Evolutionary conservation across 2,329 filamentous ascomycete genomes (phyloP), one percentile per base, ranked within the genome.

Genomic region (Curvularia eragrostidis): DNA sequence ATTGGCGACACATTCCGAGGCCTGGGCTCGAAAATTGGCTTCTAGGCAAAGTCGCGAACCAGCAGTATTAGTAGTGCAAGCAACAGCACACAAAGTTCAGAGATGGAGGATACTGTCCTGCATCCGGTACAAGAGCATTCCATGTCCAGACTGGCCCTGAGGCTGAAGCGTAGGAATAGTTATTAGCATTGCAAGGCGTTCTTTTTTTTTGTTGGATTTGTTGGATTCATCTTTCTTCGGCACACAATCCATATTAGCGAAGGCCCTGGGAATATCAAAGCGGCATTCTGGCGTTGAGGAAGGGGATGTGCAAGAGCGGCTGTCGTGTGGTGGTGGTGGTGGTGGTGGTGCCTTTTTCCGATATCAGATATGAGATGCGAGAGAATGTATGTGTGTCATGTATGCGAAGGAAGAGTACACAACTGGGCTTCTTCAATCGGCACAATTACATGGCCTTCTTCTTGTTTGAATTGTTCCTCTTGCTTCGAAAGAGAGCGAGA

Each of bases 1-100:
- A 52, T 75, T 6, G 60, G 70, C 18, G 67, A 68, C 7, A 67
- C 67, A 24, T 52, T 76, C 51, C 64, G 71, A 18, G 67, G 69
- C 15, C 26, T 75, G 6, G 71, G 70, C 4, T 66, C 65, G 0
- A 73, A 70, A 56, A 71, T 75, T 44, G 72, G 72, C 2, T 69
- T 74, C 48, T 71, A 70, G 58, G 24, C 44, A 19, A 47, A 30
- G 18, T 15, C 21, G 1, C 8, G 19, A 13, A 15, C 15, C 3
- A 38, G 4, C n/a, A 15, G 3, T 21, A 55, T 15, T n/a, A 32
- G 34, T 23, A 43, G 41, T 43, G 3, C 12, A 24, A 43, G 23
- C 13, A 23, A 26, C 21, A 26, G 18, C 13, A 8, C 23, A n/a
- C 23, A n/a, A 12, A 3, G 3, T n/a, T 7, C 32, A n/a, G 32